These are phyloP conservation scores for Agrocybe praecox DNA, from an alignment of 768 basidiomycete genomes.

Conservation along the genomic window DNA sequence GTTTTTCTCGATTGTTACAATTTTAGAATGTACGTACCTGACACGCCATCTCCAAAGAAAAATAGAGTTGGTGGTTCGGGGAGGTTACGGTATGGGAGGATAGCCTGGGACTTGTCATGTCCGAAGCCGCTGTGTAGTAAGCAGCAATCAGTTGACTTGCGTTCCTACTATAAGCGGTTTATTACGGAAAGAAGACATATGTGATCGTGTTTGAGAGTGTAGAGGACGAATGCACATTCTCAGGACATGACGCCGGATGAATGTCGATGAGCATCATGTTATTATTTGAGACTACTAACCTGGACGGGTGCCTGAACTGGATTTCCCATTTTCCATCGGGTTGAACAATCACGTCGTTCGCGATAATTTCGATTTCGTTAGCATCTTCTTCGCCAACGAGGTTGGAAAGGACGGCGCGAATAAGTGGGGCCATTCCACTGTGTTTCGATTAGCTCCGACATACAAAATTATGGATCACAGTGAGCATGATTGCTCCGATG, in stretches of 20 bases:
- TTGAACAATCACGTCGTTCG: conserved; percentile 81
- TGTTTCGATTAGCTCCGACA: not conserved
- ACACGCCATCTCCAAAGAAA: conserved; percentile 98
- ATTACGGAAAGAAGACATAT: not conserved
- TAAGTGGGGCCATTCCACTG: conserved; percentile 93
- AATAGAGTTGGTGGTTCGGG: conserved; percentile 77
- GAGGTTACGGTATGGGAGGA: conserved; percentile 84
- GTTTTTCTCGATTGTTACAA: not conserved
- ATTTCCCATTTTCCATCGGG: conserved; percentile 78
- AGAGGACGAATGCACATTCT: too few species aligned
- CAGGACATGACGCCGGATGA: too few species aligned
- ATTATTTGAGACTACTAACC: conserved; percentile 41
- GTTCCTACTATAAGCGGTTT: not conserved
- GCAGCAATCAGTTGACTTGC: not conserved
- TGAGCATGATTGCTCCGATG: not conserved
- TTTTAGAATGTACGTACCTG: conserved; percentile 57
- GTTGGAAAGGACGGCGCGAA: conserved; percentile 86
- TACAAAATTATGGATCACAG: not conserved
- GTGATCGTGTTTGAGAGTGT: not conserved
- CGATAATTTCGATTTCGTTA: conserved; percentile 83
- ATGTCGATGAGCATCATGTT: too few species aligned
- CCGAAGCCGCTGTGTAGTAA: conserved; percentile 67
- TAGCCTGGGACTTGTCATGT: conserved; percentile 96
- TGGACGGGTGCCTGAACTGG: conserved; percentile 86
- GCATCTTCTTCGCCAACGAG: conserved; percentile 76